phyloP scores from a whole-genome alignment of 345 rosid genomes.

The Citrus trifoliata region DNA sequence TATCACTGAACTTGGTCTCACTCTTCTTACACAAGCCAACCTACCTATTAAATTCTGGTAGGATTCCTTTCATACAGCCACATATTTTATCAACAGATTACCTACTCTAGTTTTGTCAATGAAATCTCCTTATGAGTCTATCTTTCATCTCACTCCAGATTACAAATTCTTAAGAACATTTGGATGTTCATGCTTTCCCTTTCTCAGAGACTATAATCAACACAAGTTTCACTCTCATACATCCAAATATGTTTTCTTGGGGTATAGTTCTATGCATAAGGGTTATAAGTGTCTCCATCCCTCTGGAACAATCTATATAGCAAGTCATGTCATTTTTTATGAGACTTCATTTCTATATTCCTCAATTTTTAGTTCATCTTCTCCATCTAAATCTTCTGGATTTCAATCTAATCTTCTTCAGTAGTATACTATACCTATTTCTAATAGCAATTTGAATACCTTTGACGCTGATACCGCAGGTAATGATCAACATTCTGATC shows the following conservation, averaged over 20 bases:
- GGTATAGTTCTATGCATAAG: too few relatives aligned
- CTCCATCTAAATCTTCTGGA: too few relatives aligned
- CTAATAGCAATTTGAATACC: too few relatives aligned
- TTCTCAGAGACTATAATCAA: not conserved
- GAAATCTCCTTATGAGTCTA: not conserved
- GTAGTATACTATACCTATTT: accelerated
- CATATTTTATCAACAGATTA: not conserved
- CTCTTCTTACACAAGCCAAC: accelerated
- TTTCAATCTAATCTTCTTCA: too few relatives aligned
- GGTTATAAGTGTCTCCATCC: too few relatives aligned
- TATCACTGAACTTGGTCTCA: not conserved
- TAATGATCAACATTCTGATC: too few relatives aligned
- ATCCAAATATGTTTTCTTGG: too few relatives aligned
- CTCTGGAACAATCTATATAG: too few relatives aligned
- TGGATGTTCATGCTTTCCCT: not conserved
- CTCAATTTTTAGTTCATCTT: too few relatives aligned
- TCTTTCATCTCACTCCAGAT: not conserved
- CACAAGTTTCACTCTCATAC: not conserved
- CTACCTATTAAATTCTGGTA: not conserved
- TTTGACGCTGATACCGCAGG: too few relatives aligned
- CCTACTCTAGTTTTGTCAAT: not conserved
- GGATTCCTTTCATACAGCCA: not conserved
- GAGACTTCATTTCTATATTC: too few relatives aligned
- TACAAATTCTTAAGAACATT: not conserved
- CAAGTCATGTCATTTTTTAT: too few relatives aligned